These are phyloP conservation scores for Batrachochytrium dendrobatidis DNA, from an alignment of 371 early-diverging fungal species.

Conservation along the genomic window DNA sequence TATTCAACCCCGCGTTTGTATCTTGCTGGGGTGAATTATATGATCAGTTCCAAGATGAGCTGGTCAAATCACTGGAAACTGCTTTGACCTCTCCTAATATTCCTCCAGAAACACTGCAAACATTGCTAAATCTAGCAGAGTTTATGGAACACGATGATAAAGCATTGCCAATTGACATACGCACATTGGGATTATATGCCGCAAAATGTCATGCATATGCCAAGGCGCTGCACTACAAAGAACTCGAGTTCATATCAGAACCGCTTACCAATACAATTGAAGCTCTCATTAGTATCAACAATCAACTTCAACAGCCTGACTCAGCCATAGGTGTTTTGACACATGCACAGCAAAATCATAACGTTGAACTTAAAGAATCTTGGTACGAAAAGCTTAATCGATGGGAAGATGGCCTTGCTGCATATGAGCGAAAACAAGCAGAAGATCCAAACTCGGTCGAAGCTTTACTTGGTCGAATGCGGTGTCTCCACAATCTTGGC, in stretches of 20 bases:
- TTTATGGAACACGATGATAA: conserved; percentile 98
- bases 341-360: conserved; percentile 80
- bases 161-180: conserved; percentile 86
- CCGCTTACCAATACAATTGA: conserved; percentile 84
- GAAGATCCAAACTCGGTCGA: conserved; percentile 71
- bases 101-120: conserved; percentile 88
- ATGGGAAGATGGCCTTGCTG: conserved; percentile 91
- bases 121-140: conserved; percentile 88
- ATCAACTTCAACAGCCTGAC: conserved; percentile 91
- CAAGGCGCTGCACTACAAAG: conserved; percentile 92
- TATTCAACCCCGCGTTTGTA: conserved; percentile 96
- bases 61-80: conserved; percentile 76
- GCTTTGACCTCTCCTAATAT: conserved; percentile 80
- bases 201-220: conserved; percentile 92
- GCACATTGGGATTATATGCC: conserved; percentile 83
- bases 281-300: conserved; percentile 90
- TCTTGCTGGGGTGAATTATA: conserved; percentile 93
- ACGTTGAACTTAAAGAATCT: conserved; percentile 77
- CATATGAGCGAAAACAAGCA: conserved; percentile 74
- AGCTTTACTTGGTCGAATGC: conserved; percentile 79
- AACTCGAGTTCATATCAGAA: conserved; percentile 85
- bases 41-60: conserved; percentile 87
- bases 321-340: conserved; percentile 92
- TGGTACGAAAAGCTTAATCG: conserved; percentile 94
- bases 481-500: conserved; percentile 86